phyloP scores from a whole-genome alignment of 345 rosid genomes.

The Gossypium thurberi region DNA sequence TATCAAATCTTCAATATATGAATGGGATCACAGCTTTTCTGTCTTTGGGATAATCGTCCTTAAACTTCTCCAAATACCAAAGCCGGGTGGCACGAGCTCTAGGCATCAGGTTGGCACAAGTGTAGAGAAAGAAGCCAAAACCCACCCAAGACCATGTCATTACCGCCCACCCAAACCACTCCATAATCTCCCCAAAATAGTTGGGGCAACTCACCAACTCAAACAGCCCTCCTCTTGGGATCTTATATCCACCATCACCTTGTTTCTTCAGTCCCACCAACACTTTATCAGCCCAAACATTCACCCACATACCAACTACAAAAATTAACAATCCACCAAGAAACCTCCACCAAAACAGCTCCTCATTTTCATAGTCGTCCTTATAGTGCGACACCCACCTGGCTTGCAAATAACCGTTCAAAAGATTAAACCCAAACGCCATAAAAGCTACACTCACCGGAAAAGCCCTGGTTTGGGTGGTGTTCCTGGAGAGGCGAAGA shows the following conservation, averaged over 20 bases:
- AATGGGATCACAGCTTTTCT: conserved; percentile 80
- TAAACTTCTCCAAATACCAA: conserved; percentile 75
- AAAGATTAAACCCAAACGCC: conserved; percentile 60
- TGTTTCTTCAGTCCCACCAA: conserved; percentile 55
- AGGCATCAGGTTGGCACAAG: conserved; percentile 74
- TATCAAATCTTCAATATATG: conserved; percentile 27
- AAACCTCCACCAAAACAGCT: conserved; percentile 54
- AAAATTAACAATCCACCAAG: conserved; percentile 45
- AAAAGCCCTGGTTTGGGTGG: conserved; percentile 21
- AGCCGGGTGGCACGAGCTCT: conserved; percentile 59
- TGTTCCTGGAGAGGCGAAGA: conserved; percentile 38
- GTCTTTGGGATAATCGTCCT: conserved; percentile 58
- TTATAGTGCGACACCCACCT: conserved; percentile 80
- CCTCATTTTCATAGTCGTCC: conserved; percentile 38
- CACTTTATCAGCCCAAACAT: conserved; percentile 60
- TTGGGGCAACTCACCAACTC: conserved; percentile 85
- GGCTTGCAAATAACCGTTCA: conserved; percentile 68
- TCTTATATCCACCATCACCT: conserved; percentile 61
- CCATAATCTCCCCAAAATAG: conserved; percentile 72
- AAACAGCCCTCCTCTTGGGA: conserved; percentile 79
- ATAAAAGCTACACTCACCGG: conserved; percentile 49
- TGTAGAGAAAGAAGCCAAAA: conserved; percentile 60
- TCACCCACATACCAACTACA: conserved; percentile 55
- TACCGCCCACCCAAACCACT: conserved; percentile 87
- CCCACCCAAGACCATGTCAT: conserved; percentile 92